Base-by-base conservation (phyloP, 2,329 filamentous ascomycete genomes). In the Neurospora sp. region DNA sequence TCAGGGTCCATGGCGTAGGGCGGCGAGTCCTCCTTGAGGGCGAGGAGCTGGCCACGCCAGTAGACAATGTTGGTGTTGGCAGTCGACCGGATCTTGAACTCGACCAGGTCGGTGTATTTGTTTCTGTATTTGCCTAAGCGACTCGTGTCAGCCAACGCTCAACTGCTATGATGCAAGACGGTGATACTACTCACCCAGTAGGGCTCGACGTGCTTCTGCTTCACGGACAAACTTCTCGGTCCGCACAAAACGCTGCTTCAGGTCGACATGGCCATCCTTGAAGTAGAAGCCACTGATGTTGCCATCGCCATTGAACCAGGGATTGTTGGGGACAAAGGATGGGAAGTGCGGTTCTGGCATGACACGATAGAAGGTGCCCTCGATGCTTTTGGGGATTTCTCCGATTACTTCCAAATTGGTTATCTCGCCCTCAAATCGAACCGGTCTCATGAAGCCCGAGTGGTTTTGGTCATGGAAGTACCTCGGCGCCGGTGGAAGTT, bases 41-140 rank as follows among this genome's bases (percentile, higher is more conserved):
- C 83, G 1, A 85, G 77, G 15, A 86, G 74, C 11, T 82, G 78
- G 1, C 82, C 82, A 19, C 81, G 78, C 79, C 82, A 87, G 72
- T 81, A 82, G 2, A 86, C 75, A 3, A 87, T 76, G 70, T 87
- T 86, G 0, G 85, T 87, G 70, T 87, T 87, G 3, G 83, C 80
- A 0, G 81, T 81, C 17, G 73, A 78, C 46, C 76, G 75, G 11
- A 79, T 69, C 33, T 76, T 75, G 66, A 78, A 76, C 66, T 78
- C 74, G 15, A 80, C 77, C 1, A 77, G 77, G 72, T 82, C 79
- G 4, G 80, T 81, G 71, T 74, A 81, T 36, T 76, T 78, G 70
- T 82, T 82, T 38, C 81, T 78, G 67, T 82, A 82, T 66, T 79
- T 79, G 0, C 81, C 46, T 57, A 15, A 8, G 23, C 46, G 46